phyloP scores from a whole-genome alignment of 2,329 filamentous ascomycete species.

The Sclerotinia subarctica region DNA sequence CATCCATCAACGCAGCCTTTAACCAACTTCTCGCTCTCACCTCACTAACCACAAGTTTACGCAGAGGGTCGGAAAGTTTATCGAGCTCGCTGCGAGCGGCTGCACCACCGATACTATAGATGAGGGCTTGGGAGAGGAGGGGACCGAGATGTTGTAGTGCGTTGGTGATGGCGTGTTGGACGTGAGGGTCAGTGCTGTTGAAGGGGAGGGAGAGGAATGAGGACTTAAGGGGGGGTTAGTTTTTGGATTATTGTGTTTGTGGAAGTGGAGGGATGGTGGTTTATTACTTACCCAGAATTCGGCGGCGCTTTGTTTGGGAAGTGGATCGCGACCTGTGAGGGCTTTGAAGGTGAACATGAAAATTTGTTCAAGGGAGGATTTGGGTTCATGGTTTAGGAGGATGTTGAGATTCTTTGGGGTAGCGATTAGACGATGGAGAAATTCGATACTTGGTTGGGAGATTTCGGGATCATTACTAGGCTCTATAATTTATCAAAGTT shows the following conservation, averaged over 20 bases:
- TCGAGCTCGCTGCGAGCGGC: slow-evolving; percentile 71
- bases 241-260: not conserved
- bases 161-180: slow-evolving; percentile 41
- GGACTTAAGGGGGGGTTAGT: slow-evolving; percentile 43
- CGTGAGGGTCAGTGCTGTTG: slow-evolving; percentile 4
- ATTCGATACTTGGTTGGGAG: slow-evolving; percentile 70
- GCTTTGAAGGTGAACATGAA: slow-evolving; percentile 71
- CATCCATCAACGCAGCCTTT: slow-evolving; percentile 52
- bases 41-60: slow-evolving; percentile 60
- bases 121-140: slow-evolving; percentile 55
- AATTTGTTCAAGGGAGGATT: slow-evolving; percentile 59
- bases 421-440: slow-evolving; percentile 59
- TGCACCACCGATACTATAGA: slow-evolving; percentile 65
- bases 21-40: slow-evolving; percentile 59
- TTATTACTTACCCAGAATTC: slow-evolving; percentile 66
- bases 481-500: slow-evolving; percentile 38
- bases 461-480: slow-evolving; percentile 67
- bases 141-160: slow-evolving; percentile 61
- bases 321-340: slow-evolving; percentile 65
- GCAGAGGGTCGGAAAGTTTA: slow-evolving; percentile 66
- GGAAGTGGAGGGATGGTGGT: not conserved
- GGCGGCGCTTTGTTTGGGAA: slow-evolving; percentile 71
- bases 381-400: slow-evolving; percentile 56
- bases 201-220: slow-evolving; percentile 44
- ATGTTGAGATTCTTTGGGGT: slow-evolving; percentile 55